These are phyloP conservation scores for Rhododendron molle DNA, from an alignment of 148 eudicot genomes.

Conservation along the genomic window DNA sequence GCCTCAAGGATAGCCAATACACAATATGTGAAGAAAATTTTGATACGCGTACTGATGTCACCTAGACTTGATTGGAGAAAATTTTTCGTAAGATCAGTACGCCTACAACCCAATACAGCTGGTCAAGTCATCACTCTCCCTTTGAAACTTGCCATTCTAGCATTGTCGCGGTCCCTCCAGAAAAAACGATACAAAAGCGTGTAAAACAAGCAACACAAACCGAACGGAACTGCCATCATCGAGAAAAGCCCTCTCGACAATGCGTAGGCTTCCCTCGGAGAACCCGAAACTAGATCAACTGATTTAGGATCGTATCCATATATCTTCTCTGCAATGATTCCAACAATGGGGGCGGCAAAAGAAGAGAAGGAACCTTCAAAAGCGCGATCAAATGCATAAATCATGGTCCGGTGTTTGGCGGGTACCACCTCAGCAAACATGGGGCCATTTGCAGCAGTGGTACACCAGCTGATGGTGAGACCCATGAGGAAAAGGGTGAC, in stretches of 20 bases:
- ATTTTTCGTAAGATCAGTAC: not conserved
- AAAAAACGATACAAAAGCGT: constrained; percentile 69
- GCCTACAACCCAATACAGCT: not conserved
- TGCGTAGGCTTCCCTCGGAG: constrained; percentile 67
- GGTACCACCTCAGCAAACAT: constrained; percentile 98
- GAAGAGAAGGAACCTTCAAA: constrained; percentile 91
- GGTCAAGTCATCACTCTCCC: constrained; percentile 53
- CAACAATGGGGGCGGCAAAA: constrained; percentile 92
- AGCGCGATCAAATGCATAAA: constrained; percentile 93
- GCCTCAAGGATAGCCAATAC: constrained; percentile 3
- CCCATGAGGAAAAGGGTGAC: constrained; percentile 79
- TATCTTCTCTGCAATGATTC: constrained; percentile 78
- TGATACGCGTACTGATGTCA: not conserved
- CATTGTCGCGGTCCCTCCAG: constrained; percentile 63
- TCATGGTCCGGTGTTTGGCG: constrained; percentile 82
- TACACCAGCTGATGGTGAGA: constrained; percentile 81
- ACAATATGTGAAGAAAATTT: not conserved
- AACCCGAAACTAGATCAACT: constrained; percentile 50
- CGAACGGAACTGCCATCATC: constrained; percentile 94
- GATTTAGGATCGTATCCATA: constrained; percentile 77
- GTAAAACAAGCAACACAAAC: constrained; percentile 80
- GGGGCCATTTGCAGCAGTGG: constrained; percentile 77
- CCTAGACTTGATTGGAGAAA: not conserved
- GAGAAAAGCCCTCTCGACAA: constrained; percentile 81
- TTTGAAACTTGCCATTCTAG: constrained; percentile 52